Evolutionary conservation across 495 filamentous ascomycete genomes (phyloP).

Genomic region (Rostrohypoxylon terebratum): DNA sequence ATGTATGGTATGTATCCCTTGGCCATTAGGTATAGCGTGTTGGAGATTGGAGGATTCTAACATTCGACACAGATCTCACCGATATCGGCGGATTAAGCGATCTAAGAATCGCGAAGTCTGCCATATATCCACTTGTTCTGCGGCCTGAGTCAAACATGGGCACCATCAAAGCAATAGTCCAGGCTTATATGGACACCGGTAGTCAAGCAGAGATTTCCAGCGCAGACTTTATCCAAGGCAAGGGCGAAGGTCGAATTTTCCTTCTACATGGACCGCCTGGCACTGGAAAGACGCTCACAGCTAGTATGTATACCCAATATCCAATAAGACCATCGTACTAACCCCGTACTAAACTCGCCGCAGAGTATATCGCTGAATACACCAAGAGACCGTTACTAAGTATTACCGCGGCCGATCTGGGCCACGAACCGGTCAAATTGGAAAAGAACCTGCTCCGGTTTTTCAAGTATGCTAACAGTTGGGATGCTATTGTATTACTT

Average conservation of each 20-base stretch:
- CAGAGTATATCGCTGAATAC: slow-evolving; percentile 25
- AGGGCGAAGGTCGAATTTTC: slow-evolving; percentile 16
- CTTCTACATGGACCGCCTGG: slow-evolving; percentile 24
- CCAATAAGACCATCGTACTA: not conserved
- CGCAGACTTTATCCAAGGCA: slow-evolving; percentile 25
- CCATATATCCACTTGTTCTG: slow-evolving; percentile 18
- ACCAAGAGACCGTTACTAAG: slow-evolving; percentile 18
- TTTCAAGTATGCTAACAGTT: slow-evolving; percentile 13
- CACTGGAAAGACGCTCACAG: slow-evolving; percentile 28
- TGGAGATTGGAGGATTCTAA: not conserved
- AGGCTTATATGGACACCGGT: slow-evolving; percentile 13
- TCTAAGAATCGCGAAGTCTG: slow-evolving; percentile 14
- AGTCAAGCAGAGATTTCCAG: slow-evolving; percentile 18
- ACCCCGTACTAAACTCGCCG: not conserved
- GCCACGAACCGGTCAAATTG: slow-evolving; percentile 1
- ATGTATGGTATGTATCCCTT: slow-evolving; percentile 6
- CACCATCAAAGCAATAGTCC: slow-evolving; percentile 8
- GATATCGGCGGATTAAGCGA: slow-evolving; percentile 4
- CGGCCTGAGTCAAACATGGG: slow-evolving; percentile 13
- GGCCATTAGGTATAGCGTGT: no score
- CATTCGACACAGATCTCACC: slow-evolving; percentile 1
- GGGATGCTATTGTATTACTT: slow-evolving; percentile 24
- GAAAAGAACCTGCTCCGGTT: slow-evolving; percentile 15
- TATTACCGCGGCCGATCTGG: slow-evolving; percentile 25
- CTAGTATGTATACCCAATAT: slow-evolving; percentile 1